Conservation (phyloP, 441 rosid species). For the Codiaeum variegatum region DNA sequence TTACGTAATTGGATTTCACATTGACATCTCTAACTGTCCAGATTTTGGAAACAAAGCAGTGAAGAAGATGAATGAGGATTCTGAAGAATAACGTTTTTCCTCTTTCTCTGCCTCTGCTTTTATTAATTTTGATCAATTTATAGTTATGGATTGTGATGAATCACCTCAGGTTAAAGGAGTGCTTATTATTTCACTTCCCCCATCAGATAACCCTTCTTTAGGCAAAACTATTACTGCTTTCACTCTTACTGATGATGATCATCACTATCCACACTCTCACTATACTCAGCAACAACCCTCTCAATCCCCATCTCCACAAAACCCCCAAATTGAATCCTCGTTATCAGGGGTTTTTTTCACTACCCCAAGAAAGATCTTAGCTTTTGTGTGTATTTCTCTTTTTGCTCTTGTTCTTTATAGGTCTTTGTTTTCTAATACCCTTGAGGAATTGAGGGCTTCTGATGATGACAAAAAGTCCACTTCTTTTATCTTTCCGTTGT, state of each 20-base stretch:
- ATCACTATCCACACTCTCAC: conserved; percentile 25
- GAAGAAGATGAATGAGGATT: neutral
- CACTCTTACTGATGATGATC: conserved; percentile 47
- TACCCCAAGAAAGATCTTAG: conserved; percentile 38
- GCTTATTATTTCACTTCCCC: conserved; percentile 85
- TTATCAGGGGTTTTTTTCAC: conserved; percentile 26
- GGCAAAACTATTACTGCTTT: conserved; percentile 91
- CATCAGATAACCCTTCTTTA: conserved; percentile 61
- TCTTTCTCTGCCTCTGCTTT: neutral
- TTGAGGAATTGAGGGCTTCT: conserved; percentile 38
- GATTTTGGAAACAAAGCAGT: neutral
- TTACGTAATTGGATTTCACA: conserved; percentile 1
- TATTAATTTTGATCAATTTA: neutral
- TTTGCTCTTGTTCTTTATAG: conserved; percentile 45
- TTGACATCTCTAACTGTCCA: neutral
- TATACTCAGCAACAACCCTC: conserved; percentile 15
- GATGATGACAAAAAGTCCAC: conserved; percentile 28
- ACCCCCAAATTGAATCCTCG: conserved; percentile 34
- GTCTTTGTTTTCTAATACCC: conserved; percentile 37
- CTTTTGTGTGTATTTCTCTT: conserved; percentile 52
- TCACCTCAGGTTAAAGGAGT: conserved; percentile 43
- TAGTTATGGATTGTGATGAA: conserved; percentile 47
- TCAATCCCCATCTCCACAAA: conserved; percentile 28
- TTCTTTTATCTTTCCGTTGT: conserved; percentile 67
- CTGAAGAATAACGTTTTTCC: neutral